Percentiles rank a stretch among this genome's conserved stretches.
Evolutionary conservation across 2,329 filamentous ascomycete species (phyloP).

Genomic region (Stromatinia cepivora): DNA sequence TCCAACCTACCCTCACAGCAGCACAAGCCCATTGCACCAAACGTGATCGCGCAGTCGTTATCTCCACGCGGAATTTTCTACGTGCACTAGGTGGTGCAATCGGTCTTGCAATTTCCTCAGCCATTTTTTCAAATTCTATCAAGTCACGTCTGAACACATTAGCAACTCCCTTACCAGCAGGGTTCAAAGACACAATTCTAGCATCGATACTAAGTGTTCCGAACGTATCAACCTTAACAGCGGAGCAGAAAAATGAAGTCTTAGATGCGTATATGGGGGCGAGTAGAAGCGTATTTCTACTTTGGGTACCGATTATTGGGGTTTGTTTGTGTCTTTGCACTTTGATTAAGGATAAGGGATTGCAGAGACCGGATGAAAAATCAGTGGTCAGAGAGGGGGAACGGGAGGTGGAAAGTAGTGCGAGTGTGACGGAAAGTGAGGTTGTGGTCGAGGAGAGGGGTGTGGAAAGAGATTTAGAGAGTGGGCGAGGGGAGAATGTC

Average conservation of each 20-base stretch:
- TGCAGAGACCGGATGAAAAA: slow-evolving; percentile 42
- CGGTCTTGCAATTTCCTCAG: slow-evolving; percentile 58
- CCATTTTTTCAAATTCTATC: slow-evolving; percentile 47
- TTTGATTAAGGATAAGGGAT: slow-evolving; percentile 53
- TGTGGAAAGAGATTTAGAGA: slow-evolving; percentile 4
- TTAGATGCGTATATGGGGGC: slow-evolving; percentile 54
- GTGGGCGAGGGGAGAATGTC: background rate
- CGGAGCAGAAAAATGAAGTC: slow-evolving; percentile 42
- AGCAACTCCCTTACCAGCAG: slow-evolving; percentile 27
- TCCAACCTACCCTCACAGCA: slow-evolving; percentile 54
- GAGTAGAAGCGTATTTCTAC: slow-evolving; percentile 55
- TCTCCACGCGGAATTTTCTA: slow-evolving; percentile 63
- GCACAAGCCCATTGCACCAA: slow-evolving; percentile 58
- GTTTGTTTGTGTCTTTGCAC: slow-evolving; percentile 52
- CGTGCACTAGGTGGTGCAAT: slow-evolving; percentile 58
- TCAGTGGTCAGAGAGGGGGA: background rate
- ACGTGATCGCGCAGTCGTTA: slow-evolving; percentile 60
- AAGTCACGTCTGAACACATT: slow-evolving; percentile 28
- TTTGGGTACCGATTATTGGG: slow-evolving; percentile 56
- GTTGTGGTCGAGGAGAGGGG: background rate
- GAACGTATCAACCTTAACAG: slow-evolving; percentile 28
- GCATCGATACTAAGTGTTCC: slow-evolving; percentile 36
- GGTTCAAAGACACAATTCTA: slow-evolving; percentile 30
- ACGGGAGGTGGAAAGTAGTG: background rate
- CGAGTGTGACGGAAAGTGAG: background rate